These are phyloP conservation scores for Lophium mytilinum DNA, from an alignment of 495 filamentous ascomycete species.

Conservation along the genomic window DNA sequence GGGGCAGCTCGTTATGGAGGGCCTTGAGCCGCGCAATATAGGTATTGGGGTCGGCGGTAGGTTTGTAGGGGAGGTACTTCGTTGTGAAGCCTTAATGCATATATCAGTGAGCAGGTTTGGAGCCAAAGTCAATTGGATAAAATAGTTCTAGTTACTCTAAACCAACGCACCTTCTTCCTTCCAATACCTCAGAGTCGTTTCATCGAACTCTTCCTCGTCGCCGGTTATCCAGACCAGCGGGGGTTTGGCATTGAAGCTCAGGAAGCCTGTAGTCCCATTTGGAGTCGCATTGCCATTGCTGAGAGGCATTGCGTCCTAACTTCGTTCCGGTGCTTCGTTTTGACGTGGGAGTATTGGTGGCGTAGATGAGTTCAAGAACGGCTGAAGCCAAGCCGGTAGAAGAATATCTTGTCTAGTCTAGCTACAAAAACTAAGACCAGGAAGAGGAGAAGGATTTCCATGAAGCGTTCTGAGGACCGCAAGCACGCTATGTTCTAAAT, in stretches of 20 bases:
- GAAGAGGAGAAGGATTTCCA: too few species aligned
- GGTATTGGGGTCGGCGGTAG: slow-evolving; percentile 1
- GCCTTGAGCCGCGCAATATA: slow-evolving; percentile 12
- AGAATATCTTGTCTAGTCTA: too few species aligned
- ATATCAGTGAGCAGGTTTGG: background rate
- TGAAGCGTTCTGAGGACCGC: too few species aligned
- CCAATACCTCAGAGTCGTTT: slow-evolving; percentile 3
- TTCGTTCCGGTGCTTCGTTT: too few species aligned
- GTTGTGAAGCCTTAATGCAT: slow-evolving; percentile 18
- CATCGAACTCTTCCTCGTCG: slow-evolving; percentile 6
- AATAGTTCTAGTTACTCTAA: background rate
- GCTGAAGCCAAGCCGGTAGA: too few species aligned
- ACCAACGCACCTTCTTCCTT: slow-evolving; percentile 6
- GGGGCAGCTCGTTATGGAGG: slow-evolving; percentile 22
- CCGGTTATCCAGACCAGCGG: slow-evolving; percentile 7
- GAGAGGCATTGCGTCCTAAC: too few species aligned
- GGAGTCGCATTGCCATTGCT: background rate
- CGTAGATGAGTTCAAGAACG: too few species aligned
- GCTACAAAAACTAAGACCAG: too few species aligned
- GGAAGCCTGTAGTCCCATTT: background rate
- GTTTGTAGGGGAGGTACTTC: slow-evolving; percentile 18
- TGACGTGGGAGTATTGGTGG: too few species aligned
- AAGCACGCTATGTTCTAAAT: background rate
- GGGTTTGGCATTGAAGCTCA: slow-evolving; percentile 7
- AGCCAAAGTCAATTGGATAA: background rate